These are phyloP conservation scores for Leishmania lainsoni DNA, from an alignment of 208 protist species.

Conservation along the genomic window DNA sequence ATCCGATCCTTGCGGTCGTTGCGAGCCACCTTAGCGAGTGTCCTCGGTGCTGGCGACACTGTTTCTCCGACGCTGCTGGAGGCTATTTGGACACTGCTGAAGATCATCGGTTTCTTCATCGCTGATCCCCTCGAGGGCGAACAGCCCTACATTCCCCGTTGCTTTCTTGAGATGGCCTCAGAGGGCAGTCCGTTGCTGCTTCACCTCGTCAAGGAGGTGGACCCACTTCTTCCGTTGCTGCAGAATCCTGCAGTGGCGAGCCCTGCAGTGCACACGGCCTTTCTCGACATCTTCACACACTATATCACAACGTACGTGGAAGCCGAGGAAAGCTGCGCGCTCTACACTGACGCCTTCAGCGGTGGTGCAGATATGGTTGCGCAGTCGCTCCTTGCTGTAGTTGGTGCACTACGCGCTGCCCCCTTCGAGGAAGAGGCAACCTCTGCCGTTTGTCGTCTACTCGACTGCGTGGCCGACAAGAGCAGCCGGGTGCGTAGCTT, in stretches of 20 bases:
- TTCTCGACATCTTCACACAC: conserved; percentile 47
- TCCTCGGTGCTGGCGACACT: not conserved
- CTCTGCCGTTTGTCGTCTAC: conserved; percentile 48
- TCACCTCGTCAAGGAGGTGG: conserved; percentile 32
- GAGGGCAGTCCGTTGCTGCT: conserved; percentile 25
- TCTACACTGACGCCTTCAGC: conserved; percentile 42
- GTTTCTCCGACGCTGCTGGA: conserved; percentile 36
- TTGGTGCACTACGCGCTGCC: conserved; percentile 32
- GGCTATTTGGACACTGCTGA: conserved; percentile 66
- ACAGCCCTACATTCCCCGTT: conserved; percentile 67
- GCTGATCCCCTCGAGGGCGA: conserved; percentile 73
- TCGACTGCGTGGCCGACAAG: conserved; percentile 57
- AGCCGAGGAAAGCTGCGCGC: conserved; percentile 24
- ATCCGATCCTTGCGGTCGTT: conserved; percentile 5
- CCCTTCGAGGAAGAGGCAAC: conserved; percentile 63
- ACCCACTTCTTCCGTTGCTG: conserved; percentile 26
- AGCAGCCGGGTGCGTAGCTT: conserved; percentile 31
- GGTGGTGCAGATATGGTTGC: conserved; percentile 41
- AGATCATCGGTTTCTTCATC: conserved; percentile 59
- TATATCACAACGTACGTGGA: conserved; percentile 72
- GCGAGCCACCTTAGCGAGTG: conserved; percentile 1
- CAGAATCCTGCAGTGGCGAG: conserved; percentile 36
- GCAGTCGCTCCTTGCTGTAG: conserved; percentile 44
- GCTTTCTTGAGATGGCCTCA: conserved; percentile 45
- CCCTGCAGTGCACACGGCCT: conserved; percentile 62